Evolutionary conservation across 176 grass and related monocot genomes (phyloP), one percentile per base, ranked within the genome.

Genomic region (Otatea glauca): DNA sequence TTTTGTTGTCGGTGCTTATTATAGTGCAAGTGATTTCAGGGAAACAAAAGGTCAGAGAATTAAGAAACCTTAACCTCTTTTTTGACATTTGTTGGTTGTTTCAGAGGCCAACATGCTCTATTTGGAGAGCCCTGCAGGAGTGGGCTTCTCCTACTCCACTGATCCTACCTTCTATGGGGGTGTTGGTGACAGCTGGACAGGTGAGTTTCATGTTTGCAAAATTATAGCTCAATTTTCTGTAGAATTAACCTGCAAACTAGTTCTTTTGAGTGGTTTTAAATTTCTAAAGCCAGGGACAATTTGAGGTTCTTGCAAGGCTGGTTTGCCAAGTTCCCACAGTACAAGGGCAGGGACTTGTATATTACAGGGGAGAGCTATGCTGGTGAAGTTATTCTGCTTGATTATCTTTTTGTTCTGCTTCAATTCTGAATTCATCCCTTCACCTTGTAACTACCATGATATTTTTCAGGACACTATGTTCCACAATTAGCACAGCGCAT

Each of bases 361-460:
- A 91, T 98, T 27, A 88, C 96, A 21, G 96, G 96, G 58, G 96
- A 98, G 82, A 98, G 96, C 85, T 98, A 98, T 81, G 96, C 96
- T 29, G 96, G 96, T 95, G 88, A 61, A 77, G 16, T n/a, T 61
- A 68, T 45, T 54, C 65, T 81, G 32, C 44, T 54, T 4, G 3
- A 59, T 27, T 42, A 16, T 42, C 49, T 47, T 67, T 2, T 47
- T 48, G 55, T 21, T 71, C 20, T 39, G 38, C 38, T 72, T 73
- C 29, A 50, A 6, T 85, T 54, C 42, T 68, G 62, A 77, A 77
- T 55, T 29, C 47, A 25, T 45, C 18, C 4, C 27, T 68, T 63
- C 1, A 25, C 44, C 25, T 42, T 41, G 47, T 73, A 29, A 75
- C 34, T 7, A 62, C 15, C 59, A 84, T 7, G 65, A 3, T 66